Base-by-base conservation (phyloP, 140 eudicot genomes). In the Erigeron philadelphicus region DNA sequence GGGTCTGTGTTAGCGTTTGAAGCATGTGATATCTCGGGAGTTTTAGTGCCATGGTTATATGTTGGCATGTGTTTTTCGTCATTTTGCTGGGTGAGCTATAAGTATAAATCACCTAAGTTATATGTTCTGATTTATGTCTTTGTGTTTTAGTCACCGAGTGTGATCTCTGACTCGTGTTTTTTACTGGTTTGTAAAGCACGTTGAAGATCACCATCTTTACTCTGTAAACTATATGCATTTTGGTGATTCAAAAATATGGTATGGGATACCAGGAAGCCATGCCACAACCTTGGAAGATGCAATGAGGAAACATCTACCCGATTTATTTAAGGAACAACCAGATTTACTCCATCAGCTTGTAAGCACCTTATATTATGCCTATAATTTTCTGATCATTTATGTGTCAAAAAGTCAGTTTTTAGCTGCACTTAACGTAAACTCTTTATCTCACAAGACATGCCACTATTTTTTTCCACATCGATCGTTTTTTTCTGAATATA, bases 61-160 rank as follows among this genome's bases (percentile, higher is more conserved):
- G 82, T 88, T 49, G 96, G 96, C 72, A 88, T 88, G 96, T 88
- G 96, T 84, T 86, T 88, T 73, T 88, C 96, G 52, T 86, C 96
- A 21, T 88, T 88, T 77, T 88, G 96, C 70, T 88, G 96, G 96
- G 96, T 86, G 75, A 64, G 70, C 42, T 58, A 25, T 8, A 66
- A 6, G n/a, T 52, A 5, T 52, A 59, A 8, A 43, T 6, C 44
- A 41, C 44, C 44, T 56, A 11, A 38, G 5, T 62, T 40, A 19
- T 31, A 31, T 31, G 38, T 31, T 31, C 38, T 31, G 9, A 13
- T 50, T 73, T 73, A 42, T 53, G 11, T 70, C 1, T 54, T 44
- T 47, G 8, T 68, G 17, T 44, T 53, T 2, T 46, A 21, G 17
- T 23, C 35, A 43, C 16, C 13, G 42, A 13, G 31, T 43, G 65